These are phyloP conservation scores for Orobanche coerulescens DNA, from an alignment of 257 asterid genomes.

Conservation along the genomic window DNA sequence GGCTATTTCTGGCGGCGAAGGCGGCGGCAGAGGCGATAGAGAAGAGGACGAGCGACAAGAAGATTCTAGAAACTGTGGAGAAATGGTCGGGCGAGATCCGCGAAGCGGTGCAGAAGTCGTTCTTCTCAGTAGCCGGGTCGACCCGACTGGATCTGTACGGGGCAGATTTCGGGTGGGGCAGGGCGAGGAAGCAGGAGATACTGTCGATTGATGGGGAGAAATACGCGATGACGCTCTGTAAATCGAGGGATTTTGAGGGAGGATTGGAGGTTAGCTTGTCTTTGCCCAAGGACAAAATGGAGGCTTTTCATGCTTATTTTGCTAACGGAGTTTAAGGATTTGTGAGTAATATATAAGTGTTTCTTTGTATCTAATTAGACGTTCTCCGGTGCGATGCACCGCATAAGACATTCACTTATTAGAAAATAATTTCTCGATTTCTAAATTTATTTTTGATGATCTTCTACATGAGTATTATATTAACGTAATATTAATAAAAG, in stretches of 20 bases:
- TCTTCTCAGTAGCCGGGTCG: conserved; percentile 22
- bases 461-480: too few species aligned
- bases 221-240: conserved; percentile 17
- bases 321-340: too few species aligned
- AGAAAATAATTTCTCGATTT: too few species aligned
- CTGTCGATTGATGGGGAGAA: conserved; percentile 18
- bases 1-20: conserved; percentile 19
- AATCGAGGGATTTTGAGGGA: conserved; percentile 5
- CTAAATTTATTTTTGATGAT: too few species aligned
- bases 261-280: conserved; percentile 26
- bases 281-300: conserved; percentile 11
- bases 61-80: conserved; percentile 8
- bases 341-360: too few species aligned
- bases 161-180: conserved; percentile 33
- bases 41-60: background rate
- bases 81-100: background rate
- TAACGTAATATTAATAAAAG: too few species aligned
- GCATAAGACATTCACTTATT: too few species aligned
- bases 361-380: too few species aligned
- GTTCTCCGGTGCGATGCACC: too few species aligned
- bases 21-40: conserved; percentile 16
- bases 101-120: background rate
- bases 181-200: conserved; percentile 10
- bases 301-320: conserved; percentile 21
- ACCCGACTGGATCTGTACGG: conserved; percentile 24